These are phyloP conservation scores for Kewa caespitosa DNA, from an alignment of 179 eudicot species.

Conservation along the genomic window DNA sequence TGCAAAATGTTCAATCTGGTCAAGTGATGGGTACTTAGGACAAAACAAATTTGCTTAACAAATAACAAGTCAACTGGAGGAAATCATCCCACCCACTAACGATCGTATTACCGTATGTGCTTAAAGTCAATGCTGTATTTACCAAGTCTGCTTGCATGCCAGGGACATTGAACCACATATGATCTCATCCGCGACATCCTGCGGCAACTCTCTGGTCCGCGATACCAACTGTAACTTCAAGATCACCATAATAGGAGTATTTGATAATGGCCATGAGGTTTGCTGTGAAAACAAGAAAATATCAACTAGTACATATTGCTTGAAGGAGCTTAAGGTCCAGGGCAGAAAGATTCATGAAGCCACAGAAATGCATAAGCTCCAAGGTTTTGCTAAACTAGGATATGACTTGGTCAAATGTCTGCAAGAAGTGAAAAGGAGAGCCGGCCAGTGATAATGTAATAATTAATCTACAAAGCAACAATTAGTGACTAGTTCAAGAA, in stretches of 20 bases:
- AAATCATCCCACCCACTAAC: constrained; percentile 13
- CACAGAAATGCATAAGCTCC: background rate
- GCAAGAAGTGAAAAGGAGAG: background rate
- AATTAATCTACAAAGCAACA: constrained; percentile 23
- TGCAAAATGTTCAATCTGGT: too few species aligned
- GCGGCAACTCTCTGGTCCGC: too few species aligned
- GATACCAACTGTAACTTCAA: too few species aligned
- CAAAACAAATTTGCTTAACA: background rate
- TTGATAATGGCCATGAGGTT: too few species aligned
- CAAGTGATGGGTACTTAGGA: background rate
- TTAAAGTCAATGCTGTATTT: constrained; percentile 21
- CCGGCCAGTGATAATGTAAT: background rate
- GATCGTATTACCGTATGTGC: constrained; percentile 1
- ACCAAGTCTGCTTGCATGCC: background rate
- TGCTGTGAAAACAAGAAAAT: too few species aligned
- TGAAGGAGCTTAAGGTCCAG: background rate
- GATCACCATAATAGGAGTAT: too few species aligned
- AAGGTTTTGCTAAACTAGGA: background rate
- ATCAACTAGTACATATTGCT: background rate
- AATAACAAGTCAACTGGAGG: background rate
- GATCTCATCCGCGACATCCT: background rate
- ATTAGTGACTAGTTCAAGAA: constrained; percentile 28
- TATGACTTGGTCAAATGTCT: constrained; percentile 24
- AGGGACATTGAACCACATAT: background rate
- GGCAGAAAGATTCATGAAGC: background rate